Conservation (phyloP, 306 rosid genomes). For the Quercus ilex region DNA sequence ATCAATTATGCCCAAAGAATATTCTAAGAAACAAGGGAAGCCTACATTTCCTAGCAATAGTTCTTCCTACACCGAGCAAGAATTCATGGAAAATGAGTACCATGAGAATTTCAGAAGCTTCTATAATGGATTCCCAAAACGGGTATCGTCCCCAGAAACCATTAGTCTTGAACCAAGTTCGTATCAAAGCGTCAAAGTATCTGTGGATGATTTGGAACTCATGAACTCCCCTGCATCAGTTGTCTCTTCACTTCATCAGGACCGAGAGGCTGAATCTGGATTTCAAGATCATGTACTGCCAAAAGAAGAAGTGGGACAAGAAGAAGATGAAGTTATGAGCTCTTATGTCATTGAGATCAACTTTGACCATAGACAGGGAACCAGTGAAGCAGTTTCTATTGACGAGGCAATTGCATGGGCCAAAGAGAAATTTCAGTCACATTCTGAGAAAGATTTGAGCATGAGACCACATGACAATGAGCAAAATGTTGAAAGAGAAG, state of each 20-base stretch:
- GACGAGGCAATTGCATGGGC: slow-evolving; percentile 99
- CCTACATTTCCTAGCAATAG: slow-evolving; percentile 31
- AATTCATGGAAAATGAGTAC: slow-evolving; percentile 41
- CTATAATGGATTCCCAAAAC: slow-evolving; percentile 50
- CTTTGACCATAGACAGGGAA: slow-evolving; percentile 53
- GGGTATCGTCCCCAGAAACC: slow-evolving; percentile 72
- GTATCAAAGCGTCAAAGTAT: slow-evolving; percentile 45
- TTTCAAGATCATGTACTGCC: slow-evolving; percentile 29
- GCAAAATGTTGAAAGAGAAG: slow-evolving; percentile 46
- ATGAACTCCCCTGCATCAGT: slow-evolving; percentile 60
- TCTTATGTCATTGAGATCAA: slow-evolving; percentile 87
- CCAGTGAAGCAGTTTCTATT: slow-evolving; percentile 52
- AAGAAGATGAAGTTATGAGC: slow-evolving; percentile 64
- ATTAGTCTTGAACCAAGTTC: slow-evolving; percentile 54
- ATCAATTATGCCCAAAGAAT: slow-evolving; percentile 39
- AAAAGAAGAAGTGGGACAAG: slow-evolving; percentile 31
- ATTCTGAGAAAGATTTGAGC: slow-evolving; percentile 51
- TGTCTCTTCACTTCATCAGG: slow-evolving; percentile 65
- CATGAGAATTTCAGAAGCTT: slow-evolving; percentile 40
- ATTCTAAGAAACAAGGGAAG: slow-evolving; percentile 39
- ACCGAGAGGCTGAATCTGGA: slow-evolving; percentile 45
- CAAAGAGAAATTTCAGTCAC: slow-evolving; percentile 70
- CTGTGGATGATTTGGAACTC: slow-evolving; percentile 58
- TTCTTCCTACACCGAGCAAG: slow-evolving; percentile 36
- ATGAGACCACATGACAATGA: slow-evolving; percentile 35